A percentile compares a stretch with the other conserved stretches of the same genome.
Evolutionary conservation across 495 filamentous ascomycete genomes (phyloP).

Genomic region (Amorphotheca resinae): DNA sequence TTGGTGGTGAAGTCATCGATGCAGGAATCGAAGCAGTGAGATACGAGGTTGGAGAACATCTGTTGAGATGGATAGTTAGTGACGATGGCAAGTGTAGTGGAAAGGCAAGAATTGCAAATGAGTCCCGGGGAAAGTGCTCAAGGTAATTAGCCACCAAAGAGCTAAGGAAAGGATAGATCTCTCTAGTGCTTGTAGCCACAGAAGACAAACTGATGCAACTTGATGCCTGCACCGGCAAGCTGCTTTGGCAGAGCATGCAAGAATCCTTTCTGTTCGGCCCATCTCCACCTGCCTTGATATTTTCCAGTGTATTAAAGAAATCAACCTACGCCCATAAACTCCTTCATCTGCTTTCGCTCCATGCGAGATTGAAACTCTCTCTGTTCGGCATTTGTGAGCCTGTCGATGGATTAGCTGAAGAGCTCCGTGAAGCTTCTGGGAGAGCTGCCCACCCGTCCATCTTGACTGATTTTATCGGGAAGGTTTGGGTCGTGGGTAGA

Average conservation of each 20-base stretch:
- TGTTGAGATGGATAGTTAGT: conserved; percentile 25
- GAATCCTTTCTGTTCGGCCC: neutral
- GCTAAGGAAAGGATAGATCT: too few relatives aligned
- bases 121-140: too few relatives aligned
- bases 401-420: conserved; percentile 8
- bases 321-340: conserved; percentile 80
- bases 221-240: neutral
- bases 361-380: conserved; percentile 84
- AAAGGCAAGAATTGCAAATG: neutral
- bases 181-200: too few relatives aligned
- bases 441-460: conserved; percentile 18
- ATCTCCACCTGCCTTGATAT: neutral
- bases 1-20: conserved; percentile 98
- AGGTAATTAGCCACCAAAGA: too few relatives aligned
- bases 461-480: neutral
- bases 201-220: too few relatives aligned
- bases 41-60: conserved; percentile 95
- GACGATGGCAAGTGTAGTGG: neutral
- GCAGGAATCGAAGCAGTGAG: conserved; percentile 92
- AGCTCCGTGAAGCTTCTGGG: neutral
- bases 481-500: neutral
- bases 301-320: neutral
- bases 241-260: neutral
- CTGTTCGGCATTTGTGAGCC: conserved; percentile 72
- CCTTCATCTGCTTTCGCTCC: conserved; percentile 95